Evolutionary conservation across 2,329 filamentous ascomycete species (phyloP).

Genomic region (Coniochaeta sp.): DNA sequence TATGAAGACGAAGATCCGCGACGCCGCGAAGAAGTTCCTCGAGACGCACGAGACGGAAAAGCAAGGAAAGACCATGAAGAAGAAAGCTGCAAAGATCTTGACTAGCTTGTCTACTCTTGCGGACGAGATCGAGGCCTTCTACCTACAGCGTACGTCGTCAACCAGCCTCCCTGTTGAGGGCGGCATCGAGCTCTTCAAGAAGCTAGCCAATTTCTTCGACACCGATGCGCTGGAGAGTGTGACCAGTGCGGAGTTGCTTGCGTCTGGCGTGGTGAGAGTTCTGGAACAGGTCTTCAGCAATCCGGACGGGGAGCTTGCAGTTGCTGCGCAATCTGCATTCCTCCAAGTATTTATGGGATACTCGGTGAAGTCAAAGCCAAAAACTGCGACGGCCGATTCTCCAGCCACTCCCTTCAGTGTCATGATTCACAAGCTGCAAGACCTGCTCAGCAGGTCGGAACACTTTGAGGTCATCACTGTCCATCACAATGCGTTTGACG

Average conservation of each 20-base stretch:
- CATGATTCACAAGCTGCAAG: slow-evolving; percentile 88
- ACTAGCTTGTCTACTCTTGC: slow-evolving; percentile 65
- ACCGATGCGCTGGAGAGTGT: slow-evolving; percentile 85
- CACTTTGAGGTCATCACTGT: slow-evolving; percentile 98
- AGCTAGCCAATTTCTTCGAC: slow-evolving; percentile 78
- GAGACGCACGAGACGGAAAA: slow-evolving; percentile 74
- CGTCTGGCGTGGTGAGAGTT: slow-evolving; percentile 80
- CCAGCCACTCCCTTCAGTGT: slow-evolving; percentile 82
- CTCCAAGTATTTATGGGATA: slow-evolving; percentile 87
- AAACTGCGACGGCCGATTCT: slow-evolving; percentile 58
- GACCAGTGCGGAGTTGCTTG: slow-evolving; percentile 89
- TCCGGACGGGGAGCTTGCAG: slow-evolving; percentile 52
- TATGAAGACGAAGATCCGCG: slow-evolving; percentile 66
- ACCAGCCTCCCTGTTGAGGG: slow-evolving; percentile 19
- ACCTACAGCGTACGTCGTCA: slow-evolving; percentile 46
- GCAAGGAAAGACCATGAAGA: slow-evolving; percentile 64
- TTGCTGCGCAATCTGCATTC: slow-evolving; percentile 73
- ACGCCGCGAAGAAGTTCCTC: slow-evolving; percentile 75
- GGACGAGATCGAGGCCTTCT: slow-evolving; percentile 64
- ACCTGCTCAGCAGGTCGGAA: slow-evolving; percentile 90
- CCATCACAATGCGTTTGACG: slow-evolving; percentile 85
- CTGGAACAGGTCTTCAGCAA: slow-evolving; percentile 78
- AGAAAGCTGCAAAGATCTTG: slow-evolving; percentile 72
- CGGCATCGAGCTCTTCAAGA: slow-evolving; percentile 63
- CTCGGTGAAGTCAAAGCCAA: slow-evolving; percentile 56